Evolutionary conservation across 2,329 filamentous ascomycete species (phyloP).

Genomic region (Ophiostoma fasciatum): DNA sequence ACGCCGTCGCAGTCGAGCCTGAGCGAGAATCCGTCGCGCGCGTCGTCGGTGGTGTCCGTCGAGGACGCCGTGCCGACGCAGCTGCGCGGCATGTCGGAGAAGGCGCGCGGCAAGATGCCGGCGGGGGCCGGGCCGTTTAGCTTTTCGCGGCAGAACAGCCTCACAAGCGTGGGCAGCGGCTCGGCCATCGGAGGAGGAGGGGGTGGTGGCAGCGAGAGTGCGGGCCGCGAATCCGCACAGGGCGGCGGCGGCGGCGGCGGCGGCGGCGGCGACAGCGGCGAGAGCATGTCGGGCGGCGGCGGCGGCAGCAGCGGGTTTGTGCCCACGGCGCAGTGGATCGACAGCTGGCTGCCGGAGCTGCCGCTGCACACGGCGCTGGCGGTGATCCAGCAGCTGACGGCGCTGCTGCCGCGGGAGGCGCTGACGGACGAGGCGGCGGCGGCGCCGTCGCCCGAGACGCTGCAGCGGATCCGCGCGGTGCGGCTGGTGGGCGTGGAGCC

Average conservation of each 20-base stretch:
- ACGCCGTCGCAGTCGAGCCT: conserved; percentile 45
- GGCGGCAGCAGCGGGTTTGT: conserved; percentile 37
- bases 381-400: conserved; percentile 52
- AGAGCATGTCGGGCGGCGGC: neutral
- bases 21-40: conserved; percentile 45
- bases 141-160: conserved; percentile 85
- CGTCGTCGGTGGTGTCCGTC: conserved; percentile 52
- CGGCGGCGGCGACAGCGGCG: neutral
- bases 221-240: no score
- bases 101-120: conserved; percentile 90
- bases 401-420: conserved; percentile 38
- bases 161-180: conserved; percentile 59
- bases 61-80: conserved; percentile 76
- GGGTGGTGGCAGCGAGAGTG: conserved; percentile 2
- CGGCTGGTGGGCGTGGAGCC: conserved; percentile 60
- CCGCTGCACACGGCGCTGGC: conserved; percentile 77
- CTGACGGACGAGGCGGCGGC: conserved; percentile 17
- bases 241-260: neutral
- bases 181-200: conserved; percentile 18
- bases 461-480: conserved; percentile 43
- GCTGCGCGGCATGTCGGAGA: conserved; percentile 87
- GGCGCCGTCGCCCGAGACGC: conserved; percentile 8
- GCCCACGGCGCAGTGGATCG: conserved; percentile 74
- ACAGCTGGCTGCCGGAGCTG: conserved; percentile 83
- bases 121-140: conserved; percentile 48